phyloP scores from a whole-genome alignment of 306 rosid species.

The Potentilla sterilis region DNA sequence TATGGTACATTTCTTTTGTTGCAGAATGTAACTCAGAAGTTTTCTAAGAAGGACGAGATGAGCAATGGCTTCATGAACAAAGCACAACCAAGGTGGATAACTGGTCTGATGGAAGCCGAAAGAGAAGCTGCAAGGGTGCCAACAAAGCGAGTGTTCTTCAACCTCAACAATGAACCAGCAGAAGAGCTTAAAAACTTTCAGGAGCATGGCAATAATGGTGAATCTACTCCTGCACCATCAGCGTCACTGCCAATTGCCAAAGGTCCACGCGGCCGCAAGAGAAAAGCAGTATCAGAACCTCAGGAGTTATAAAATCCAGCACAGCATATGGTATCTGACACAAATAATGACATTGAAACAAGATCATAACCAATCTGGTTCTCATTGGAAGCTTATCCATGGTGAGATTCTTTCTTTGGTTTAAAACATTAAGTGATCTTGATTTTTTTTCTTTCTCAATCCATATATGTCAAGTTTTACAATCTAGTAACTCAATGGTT shows the following conservation, averaged over 20 bases:
- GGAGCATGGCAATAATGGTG: conserved; percentile 20
- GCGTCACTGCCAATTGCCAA: conserved; percentile 20
- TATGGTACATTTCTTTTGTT: conserved; percentile 21
- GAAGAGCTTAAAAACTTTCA: background rate
- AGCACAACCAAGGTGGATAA: conserved; percentile 20
- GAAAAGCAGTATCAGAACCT: conserved; percentile 9
- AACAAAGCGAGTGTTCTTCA: conserved; percentile 1
- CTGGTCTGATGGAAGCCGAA: conserved; percentile 34
- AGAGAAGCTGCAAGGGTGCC: conserved; percentile 25
- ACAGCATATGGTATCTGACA: conserved; percentile 13
- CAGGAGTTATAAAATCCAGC: conserved; percentile 39
- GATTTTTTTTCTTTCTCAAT: background rate
- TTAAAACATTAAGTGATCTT: conserved; percentile 7
- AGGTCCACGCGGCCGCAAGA: conserved; percentile 18
- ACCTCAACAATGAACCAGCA: conserved; percentile 21
- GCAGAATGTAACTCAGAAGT: conserved; percentile 38
- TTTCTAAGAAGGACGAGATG: conserved; percentile 21
- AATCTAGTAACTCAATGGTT: conserved; percentile 22
- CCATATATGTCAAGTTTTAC: conserved; percentile 22
- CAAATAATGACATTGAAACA: conserved; percentile 18
- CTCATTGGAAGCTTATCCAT: conserved; percentile 53
- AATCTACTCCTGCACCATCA: conserved; percentile 20
- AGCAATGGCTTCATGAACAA: conserved; percentile 21
- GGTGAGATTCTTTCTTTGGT: conserved; percentile 35
- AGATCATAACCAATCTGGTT: conserved; percentile 46